Conservation (phyloP, 192 early-diverging fungal genomes). For the Coemansia sp. region DNA sequence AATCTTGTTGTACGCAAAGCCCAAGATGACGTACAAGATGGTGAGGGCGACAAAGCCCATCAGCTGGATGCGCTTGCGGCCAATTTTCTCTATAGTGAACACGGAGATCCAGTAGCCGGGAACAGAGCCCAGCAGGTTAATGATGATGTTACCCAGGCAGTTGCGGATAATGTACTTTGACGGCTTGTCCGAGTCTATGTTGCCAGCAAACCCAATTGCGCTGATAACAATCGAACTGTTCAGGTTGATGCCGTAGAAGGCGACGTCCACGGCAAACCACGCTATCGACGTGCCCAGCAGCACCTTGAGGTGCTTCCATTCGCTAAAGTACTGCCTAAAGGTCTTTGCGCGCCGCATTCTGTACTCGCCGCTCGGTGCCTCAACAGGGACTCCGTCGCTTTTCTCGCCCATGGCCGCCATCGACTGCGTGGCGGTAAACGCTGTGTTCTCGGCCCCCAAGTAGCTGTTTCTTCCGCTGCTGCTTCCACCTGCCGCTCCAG, state of each 20-base stretch:
- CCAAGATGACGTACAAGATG: conserved; percentile 70
- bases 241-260: conserved; percentile 81
- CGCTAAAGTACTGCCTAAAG: conserved; percentile 68
- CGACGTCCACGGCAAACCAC: conserved; percentile 80
- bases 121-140: conserved; percentile 80
- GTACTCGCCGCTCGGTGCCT: background rate
- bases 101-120: conserved; percentile 98
- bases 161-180: conserved; percentile 60
- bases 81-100: conserved; percentile 80
- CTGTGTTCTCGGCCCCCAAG: background rate
- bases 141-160: conserved; percentile 87
- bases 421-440: conserved; percentile 1
- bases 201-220: conserved; percentile 65
- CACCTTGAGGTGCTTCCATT: conserved; percentile 79
- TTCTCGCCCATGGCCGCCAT: conserved; percentile 1
- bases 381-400: background rate
- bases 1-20: conserved; percentile 71
- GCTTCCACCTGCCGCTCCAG: background rate
- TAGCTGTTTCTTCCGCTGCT: background rate
- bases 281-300: conserved; percentile 72
- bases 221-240: conserved; percentile 74
- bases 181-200: conserved; percentile 32
- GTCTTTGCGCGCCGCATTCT: conserved; percentile 42
- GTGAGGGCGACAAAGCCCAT: conserved; percentile 81
- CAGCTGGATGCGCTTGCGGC: conserved; percentile 92